Percentiles rank a stretch among this genome's conserved stretches.
phyloP scores from a whole-genome alignment of 2,329 filamentous ascomycete species.

The Neofusicoccum sp. region DNA sequence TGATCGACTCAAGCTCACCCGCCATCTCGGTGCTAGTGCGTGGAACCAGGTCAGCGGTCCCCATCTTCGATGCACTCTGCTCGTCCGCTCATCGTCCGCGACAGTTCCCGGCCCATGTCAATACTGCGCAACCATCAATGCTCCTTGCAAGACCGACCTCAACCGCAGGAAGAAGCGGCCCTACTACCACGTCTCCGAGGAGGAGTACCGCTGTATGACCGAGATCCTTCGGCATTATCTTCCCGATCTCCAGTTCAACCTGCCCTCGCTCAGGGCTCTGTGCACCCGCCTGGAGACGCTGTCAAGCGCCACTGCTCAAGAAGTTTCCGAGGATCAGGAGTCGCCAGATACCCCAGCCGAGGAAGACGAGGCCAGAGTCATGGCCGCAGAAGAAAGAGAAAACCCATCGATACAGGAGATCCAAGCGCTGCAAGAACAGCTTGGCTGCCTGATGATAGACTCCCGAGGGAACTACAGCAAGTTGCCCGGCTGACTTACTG shows the following conservation, averaged over 20 bases:
- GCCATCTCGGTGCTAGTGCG: constrained; percentile 33
- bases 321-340: background rate
- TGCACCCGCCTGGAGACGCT: background rate
- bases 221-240: constrained; percentile 38
- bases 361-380: constrained; percentile 24
- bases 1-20: constrained; percentile 24
- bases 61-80: constrained; percentile 14
- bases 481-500: background rate
- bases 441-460: constrained; percentile 40
- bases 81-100: constrained; percentile 17
- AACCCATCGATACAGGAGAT: constrained; percentile 29
- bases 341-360: constrained; percentile 25
- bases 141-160: constrained; percentile 35
- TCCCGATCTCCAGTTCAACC: constrained; percentile 35
- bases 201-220: constrained; percentile 39
- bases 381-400: background rate
- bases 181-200: constrained; percentile 41
- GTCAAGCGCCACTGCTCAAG: background rate
- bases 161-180: constrained; percentile 35
- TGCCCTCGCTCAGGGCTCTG: constrained; percentile 33
- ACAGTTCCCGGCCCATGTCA: constrained; percentile 39
- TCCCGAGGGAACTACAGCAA: constrained; percentile 33
- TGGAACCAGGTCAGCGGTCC: constrained; percentile 35
- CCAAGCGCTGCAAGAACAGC: constrained; percentile 35
- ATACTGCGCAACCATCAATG: constrained; percentile 38